Evolutionary conservation across 2,329 filamentous ascomycete genomes (phyloP).

Genomic region (Cladosporium phlei): DNA sequence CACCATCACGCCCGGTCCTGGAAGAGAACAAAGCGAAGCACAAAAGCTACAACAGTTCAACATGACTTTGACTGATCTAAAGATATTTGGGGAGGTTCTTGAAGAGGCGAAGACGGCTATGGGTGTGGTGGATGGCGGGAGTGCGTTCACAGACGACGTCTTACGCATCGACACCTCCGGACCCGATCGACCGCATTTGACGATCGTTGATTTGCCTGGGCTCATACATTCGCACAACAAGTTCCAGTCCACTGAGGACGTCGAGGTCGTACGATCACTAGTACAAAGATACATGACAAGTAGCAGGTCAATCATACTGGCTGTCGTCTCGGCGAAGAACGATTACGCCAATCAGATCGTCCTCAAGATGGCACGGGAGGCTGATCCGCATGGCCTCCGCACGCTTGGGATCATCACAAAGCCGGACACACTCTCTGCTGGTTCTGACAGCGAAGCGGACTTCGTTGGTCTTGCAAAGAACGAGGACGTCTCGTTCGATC

Average conservation of each 20-base stretch:
- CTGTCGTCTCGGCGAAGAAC: slow-evolving; percentile 37
- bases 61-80: neutral
- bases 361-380: slow-evolving; percentile 43
- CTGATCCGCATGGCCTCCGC: slow-evolving; percentile 43
- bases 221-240: slow-evolving; percentile 31
- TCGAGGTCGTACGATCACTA: slow-evolving; percentile 25
- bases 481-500: slow-evolving; percentile 36
- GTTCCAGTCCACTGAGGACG: slow-evolving; percentile 29
- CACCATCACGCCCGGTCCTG: neutral
- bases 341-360: slow-evolving; percentile 57
- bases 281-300: slow-evolving; percentile 1
- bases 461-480: slow-evolving; percentile 40
- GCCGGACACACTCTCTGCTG: slow-evolving; percentile 19
- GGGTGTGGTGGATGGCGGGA: slow-evolving; percentile 37
- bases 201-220: slow-evolving; percentile 1
- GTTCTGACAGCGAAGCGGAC: slow-evolving; percentile 37
- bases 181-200: neutral
- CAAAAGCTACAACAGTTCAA: slow-evolving; percentile 3
- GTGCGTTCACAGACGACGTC: slow-evolving; percentile 43
- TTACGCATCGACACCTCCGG: slow-evolving; percentile 43
- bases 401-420: slow-evolving; percentile 58
- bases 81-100: neutral
- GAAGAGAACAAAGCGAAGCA: neutral
- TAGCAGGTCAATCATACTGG: slow-evolving; percentile 39
- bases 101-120: slow-evolving; percentile 40